These are phyloP conservation scores for Protomyces pachydermus DNA, from an alignment of 1,139 yeast species.

Conservation along the genomic window DNA sequence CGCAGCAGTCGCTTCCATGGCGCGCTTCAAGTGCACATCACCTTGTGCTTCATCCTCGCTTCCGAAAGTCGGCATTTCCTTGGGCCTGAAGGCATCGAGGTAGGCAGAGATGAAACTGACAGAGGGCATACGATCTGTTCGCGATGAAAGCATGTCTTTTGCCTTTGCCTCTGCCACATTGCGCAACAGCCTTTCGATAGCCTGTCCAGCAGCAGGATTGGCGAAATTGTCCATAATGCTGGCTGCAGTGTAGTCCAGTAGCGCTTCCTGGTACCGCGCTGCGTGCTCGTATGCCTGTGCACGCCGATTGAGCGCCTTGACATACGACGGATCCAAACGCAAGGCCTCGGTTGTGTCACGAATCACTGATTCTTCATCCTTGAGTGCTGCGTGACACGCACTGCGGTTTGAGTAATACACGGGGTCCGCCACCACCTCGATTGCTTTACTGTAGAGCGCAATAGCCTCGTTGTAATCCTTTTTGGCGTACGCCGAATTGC, in stretches of 20 bases:
- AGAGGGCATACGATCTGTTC: slow-evolving; percentile 61
- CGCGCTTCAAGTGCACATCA: slow-evolving; percentile 59
- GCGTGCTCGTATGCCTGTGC: slow-evolving; percentile 75
- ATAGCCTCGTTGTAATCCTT: slow-evolving; percentile 70
- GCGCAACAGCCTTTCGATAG: slow-evolving; percentile 81
- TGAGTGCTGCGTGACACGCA: slow-evolving; percentile 84
- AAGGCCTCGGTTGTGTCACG: slow-evolving; percentile 85
- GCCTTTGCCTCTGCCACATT: slow-evolving; percentile 55
- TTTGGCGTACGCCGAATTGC: slow-evolving; percentile 70
- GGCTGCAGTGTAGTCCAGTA: slow-evolving; percentile 81
- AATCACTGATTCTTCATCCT: slow-evolving; percentile 73
- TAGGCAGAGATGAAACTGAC: slow-evolving; percentile 80
- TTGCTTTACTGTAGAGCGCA: slow-evolving; percentile 70
- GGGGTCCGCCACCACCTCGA: slow-evolving; percentile 62
- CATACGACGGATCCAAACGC: slow-evolving; percentile 77
- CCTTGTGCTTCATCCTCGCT: slow-evolving; percentile 53
- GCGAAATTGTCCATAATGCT: slow-evolving; percentile 50
- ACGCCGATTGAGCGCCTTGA: slow-evolving; percentile 73
- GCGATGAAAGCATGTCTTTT: slow-evolving; percentile 49
- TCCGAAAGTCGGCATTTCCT: slow-evolving; percentile 40
- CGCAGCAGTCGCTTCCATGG: slow-evolving; percentile 56
- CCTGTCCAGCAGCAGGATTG: slow-evolving; percentile 69
- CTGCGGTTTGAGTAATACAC: slow-evolving; percentile 88
- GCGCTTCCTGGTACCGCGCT: slow-evolving; percentile 74
- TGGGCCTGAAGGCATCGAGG: slow-evolving; percentile 62